Evolutionary conservation across 495 filamentous ascomycete genomes (phyloP).

Genomic region (Neurospora sp.): DNA sequence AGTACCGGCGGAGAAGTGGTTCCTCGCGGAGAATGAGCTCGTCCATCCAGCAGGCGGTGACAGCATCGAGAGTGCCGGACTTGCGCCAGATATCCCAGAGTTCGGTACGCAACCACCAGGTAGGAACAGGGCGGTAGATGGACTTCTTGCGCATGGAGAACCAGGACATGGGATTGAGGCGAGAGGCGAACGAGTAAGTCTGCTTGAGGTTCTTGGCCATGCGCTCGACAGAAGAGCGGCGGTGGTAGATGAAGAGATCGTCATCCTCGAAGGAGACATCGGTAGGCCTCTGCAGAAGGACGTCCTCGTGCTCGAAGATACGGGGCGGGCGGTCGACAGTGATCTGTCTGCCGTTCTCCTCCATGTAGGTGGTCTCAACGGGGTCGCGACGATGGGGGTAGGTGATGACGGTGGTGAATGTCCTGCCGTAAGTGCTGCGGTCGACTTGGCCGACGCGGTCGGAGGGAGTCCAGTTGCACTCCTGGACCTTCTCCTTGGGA

Average conservation of each 20-base stretch:
- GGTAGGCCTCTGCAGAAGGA: slow-evolving; percentile 9
- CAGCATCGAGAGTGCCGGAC: slow-evolving; percentile 46
- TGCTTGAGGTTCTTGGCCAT: slow-evolving; percentile 4
- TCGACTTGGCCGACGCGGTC: slow-evolving; percentile 14
- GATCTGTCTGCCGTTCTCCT: background rate
- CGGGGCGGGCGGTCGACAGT: slow-evolving; percentile 3
- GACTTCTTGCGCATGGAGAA: slow-evolving; percentile 5
- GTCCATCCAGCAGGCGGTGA: slow-evolving; percentile 55
- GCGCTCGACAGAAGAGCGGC: slow-evolving; percentile 1
- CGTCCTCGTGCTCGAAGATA: slow-evolving; percentile 14
- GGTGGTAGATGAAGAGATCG: slow-evolving; percentile 16
- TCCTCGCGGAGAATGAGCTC: slow-evolving; percentile 49
- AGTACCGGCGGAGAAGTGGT: slow-evolving; percentile 45
- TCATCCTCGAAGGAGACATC: slow-evolving; percentile 16
- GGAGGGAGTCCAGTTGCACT: slow-evolving; percentile 14
- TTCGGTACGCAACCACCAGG: slow-evolving; percentile 46
- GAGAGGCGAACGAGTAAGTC: background rate
- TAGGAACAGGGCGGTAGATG: slow-evolving; percentile 28
- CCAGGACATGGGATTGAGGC: slow-evolving; percentile 10
- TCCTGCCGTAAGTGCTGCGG: background rate
- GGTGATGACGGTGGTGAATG: slow-evolving; percentile 10
- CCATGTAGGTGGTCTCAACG: slow-evolving; percentile 8
- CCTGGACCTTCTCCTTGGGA: slow-evolving; percentile 1
- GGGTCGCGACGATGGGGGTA: slow-evolving; percentile 21
- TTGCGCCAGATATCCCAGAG: slow-evolving; percentile 59